These are phyloP conservation scores for Samsoniella hepiali DNA, from an alignment of 2,329 filamentous ascomycete genomes.

Conservation along the genomic window DNA sequence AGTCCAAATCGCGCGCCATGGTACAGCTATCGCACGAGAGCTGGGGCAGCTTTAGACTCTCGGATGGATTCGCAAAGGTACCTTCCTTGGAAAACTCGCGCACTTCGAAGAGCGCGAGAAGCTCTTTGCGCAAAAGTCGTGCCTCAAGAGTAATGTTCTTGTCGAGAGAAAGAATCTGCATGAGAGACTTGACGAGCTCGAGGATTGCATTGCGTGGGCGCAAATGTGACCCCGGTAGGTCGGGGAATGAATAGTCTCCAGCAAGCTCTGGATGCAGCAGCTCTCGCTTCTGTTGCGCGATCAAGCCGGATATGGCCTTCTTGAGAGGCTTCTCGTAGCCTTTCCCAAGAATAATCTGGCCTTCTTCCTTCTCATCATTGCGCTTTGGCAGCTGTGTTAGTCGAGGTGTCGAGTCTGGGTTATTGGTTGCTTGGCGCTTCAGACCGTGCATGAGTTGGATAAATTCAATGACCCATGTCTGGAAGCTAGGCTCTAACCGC, in stretches of 20 bases:
- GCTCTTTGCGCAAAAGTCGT: constrained; percentile 80
- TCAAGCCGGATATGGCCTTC: constrained; percentile 78
- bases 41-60: constrained; percentile 68
- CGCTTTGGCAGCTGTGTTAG: constrained; percentile 60
- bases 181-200: constrained; percentile 87
- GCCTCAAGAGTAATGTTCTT: constrained; percentile 88
- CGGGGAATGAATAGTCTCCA: constrained; percentile 80
- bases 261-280: constrained; percentile 85
- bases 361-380: constrained; percentile 54
- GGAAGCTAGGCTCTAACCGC: constrained; percentile 78
- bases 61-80: constrained; percentile 82
- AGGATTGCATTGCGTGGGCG: constrained; percentile 65
- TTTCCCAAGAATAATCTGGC: constrained; percentile 69
- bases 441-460: constrained; percentile 88
- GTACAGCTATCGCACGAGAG: constrained; percentile 90
- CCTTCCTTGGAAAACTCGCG: constrained; percentile 88
- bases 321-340: constrained; percentile 85
- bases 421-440: constrained; percentile 63
- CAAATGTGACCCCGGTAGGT: constrained; percentile 68
- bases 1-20: constrained; percentile 80
- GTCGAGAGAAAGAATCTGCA: constrained; percentile 88
- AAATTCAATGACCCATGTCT: constrained; percentile 92
- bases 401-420: constrained; percentile 50
- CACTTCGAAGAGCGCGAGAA: constrained; percentile 87
- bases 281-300: constrained; percentile 82